Percentiles rank a stretch among this genome's conserved stretches.
Conservation (phyloP, 805 yeast genomes). For the Candida bentonensis region DNA sequence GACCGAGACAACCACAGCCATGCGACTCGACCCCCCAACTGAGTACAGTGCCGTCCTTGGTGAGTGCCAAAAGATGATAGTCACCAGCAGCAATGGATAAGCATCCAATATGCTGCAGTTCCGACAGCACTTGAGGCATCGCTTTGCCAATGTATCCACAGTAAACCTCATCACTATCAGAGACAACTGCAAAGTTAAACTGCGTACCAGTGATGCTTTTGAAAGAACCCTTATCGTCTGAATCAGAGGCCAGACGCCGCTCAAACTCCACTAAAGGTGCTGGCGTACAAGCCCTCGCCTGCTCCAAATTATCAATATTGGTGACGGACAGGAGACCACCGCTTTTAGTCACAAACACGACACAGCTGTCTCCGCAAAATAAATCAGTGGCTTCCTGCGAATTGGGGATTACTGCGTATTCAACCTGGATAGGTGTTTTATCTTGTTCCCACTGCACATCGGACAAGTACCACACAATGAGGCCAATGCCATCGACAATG, state of each 20-base stretch:
- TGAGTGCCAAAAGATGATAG: not conserved
- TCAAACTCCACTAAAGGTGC: not conserved
- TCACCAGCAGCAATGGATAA: not conserved
- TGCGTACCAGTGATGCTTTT: not conserved
- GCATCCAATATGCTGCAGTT: constrained; percentile 1
- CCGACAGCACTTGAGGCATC: not conserved
- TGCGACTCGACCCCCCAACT: not conserved
- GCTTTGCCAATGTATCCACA: not conserved
- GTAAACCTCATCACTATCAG: not conserved
- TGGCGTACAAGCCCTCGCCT: not conserved
- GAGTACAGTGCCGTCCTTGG: not conserved
- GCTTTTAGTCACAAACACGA: not conserved
- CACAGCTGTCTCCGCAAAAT: not conserved
- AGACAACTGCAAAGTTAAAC: not conserved
- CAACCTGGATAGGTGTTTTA: not conserved
- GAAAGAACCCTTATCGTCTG: not conserved
- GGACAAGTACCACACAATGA: not conserved
- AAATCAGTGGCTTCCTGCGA: not conserved
- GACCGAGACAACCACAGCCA: not conserved
- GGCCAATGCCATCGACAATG: not conserved
- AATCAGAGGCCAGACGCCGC: not conserved
- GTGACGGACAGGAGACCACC: not conserved
- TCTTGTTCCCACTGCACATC: not conserved
- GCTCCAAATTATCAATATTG: not conserved
- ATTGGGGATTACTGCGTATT: not conserved